phyloP scores from a whole-genome alignment of 805 yeast genomes.

The Diddensiella transvaalensis region DNA sequence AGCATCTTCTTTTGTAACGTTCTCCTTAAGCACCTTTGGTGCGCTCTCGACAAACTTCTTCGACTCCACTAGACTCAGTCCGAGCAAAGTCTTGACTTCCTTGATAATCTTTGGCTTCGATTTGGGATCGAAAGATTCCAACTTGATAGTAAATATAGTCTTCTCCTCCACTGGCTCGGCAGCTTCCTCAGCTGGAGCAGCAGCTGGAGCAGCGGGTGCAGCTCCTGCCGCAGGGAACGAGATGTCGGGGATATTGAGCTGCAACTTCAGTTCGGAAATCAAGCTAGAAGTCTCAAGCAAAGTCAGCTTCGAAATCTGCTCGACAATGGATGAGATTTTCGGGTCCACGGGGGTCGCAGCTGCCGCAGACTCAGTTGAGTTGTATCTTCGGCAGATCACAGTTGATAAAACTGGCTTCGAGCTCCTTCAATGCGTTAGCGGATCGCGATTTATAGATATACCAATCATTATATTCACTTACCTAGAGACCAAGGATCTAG shows the following conservation, averaged over 20 bases:
- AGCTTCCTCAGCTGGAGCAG: slow-evolving; percentile 68
- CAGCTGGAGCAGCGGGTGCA: slow-evolving; percentile 57
- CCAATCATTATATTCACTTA: neutral
- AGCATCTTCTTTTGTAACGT: slow-evolving; percentile 95
- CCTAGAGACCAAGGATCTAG: neutral
- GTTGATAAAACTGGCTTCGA: neutral
- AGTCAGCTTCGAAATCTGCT: slow-evolving; percentile 85
- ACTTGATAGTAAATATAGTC: slow-evolving; percentile 86
- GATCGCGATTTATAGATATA: neutral
- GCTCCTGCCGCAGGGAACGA: slow-evolving; percentile 73
- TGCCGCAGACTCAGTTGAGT: slow-evolving; percentile 37
- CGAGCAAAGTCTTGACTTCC: slow-evolving; percentile 89
- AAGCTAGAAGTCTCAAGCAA: slow-evolving; percentile 88
- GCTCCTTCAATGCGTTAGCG: neutral
- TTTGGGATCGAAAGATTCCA: slow-evolving; percentile 91
- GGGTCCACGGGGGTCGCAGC: too few species aligned
- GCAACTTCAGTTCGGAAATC: slow-evolving; percentile 63
- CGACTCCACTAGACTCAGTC: slow-evolving; percentile 91
- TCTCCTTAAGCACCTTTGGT: slow-evolving; percentile 93
- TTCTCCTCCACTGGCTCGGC: slow-evolving; percentile 86
- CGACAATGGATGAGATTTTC: slow-evolving; percentile 82
- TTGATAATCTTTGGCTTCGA: slow-evolving; percentile 96
- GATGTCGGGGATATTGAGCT: slow-evolving; percentile 90
- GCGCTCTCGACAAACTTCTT: slow-evolving; percentile 98
- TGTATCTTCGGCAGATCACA: slow-evolving; percentile 30